Evolutionary conservation across 2,329 filamentous ascomycete genomes (phyloP), one percentile per base, ranked within the genome.

Genomic region (Phialophora verrucosa): DNA sequence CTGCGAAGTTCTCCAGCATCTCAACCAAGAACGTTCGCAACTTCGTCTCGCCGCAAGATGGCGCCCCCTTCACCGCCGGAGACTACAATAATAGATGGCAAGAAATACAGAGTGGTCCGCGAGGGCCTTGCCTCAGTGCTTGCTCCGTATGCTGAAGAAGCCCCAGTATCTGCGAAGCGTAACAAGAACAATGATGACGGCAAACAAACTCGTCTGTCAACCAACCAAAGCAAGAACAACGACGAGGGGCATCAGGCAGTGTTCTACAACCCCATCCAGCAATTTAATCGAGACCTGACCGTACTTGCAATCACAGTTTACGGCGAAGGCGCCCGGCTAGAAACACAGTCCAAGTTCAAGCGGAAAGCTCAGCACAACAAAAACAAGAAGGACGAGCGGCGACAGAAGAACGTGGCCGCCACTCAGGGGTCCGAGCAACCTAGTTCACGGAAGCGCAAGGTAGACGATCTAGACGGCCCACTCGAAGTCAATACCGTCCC

Each of bases 201-300:
- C 25, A 85, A 78, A 71, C 76, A 78, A 69, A 66, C 74, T 14
- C 56, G 32, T 17, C 4, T 58, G 49, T 78, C 80, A 0, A 75
- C 72, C 47, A 76, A 80, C 66, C 71, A 78, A 31, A 78, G 78
- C 64, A 75, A 83, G 64, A 85, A 87, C 73, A 81, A 85, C 66
- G 85, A 88, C 59, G 84, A 87, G 72, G 83, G 88, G 47, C 86
- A 89, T 72, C 90, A 94, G 73, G 83, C 84, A 38, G 96, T 99
- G 63, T 99, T 99, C 76, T 99, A 99, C 84, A 99, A 99, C 74
- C 94, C 95, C 0, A 97, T 99, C 62, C 95, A 99, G 77, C 95
- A 99, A 76, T 99, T 98, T 83, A 99, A 99, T 79, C 90, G 96
- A 55, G 95, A 99, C 76, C 80, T 99, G 71, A 97, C 92, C 67